phyloP scores from a whole-genome alignment of 192 early-diverging fungal species.

The Pilaira anomala region DNA sequence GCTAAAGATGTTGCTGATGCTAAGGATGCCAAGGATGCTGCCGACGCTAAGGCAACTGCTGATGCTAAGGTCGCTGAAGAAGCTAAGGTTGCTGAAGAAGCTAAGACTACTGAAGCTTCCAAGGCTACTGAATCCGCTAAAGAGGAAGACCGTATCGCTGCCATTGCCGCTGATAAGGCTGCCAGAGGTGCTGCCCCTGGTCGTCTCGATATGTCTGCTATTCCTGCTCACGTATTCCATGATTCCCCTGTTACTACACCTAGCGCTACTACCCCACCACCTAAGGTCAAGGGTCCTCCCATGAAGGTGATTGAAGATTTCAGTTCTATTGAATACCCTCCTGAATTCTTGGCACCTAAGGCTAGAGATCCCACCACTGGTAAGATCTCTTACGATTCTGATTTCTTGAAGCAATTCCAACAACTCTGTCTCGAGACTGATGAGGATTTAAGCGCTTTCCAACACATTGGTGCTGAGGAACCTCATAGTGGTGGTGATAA shows the following conservation, averaged over 20 bases:
- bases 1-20: constrained; percentile 22
- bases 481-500: constrained; percentile 29
- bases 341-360: constrained; percentile 53
- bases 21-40: constrained; percentile 2
- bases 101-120: not conserved
- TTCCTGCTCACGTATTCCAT: constrained; percentile 39
- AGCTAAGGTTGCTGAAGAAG: constrained; percentile 19
- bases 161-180: constrained; percentile 28
- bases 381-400: constrained; percentile 66
- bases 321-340: constrained; percentile 41
- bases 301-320: constrained; percentile 46
- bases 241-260: constrained; percentile 44
- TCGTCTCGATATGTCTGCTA: constrained; percentile 29
- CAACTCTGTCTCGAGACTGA: constrained; percentile 61
- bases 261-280: constrained; percentile 36
- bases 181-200: constrained; percentile 29
- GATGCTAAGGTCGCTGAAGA: constrained; percentile 10
- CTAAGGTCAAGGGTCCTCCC: constrained; percentile 40
- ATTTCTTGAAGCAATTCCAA: constrained; percentile 80
- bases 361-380: constrained; percentile 43
- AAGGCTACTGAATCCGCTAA: not conserved
- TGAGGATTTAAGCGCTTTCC: constrained; percentile 47
- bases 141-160: constrained; percentile 26
- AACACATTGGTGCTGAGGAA: constrained; percentile 43
- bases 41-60: not conserved